Base-by-base conservation (phyloP, 2,329 filamentous ascomycete genomes). In the Magnaporthiopsis poae region DNA sequence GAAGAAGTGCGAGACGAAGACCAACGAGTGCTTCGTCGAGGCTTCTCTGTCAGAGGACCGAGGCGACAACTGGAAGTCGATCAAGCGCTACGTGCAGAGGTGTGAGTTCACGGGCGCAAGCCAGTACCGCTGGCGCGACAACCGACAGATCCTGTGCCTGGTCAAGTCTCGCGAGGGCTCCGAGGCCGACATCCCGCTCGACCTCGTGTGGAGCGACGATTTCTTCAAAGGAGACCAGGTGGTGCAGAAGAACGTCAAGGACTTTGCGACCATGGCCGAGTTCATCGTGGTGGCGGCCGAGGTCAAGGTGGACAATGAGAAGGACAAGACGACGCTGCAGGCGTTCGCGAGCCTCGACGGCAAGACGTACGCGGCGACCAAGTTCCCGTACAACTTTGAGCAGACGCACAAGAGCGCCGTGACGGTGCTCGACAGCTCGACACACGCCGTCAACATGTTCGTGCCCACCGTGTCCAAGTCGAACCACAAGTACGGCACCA, bases 201-300 rank as follows among this genome's bases (percentile, higher is more conserved):
- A 89, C 70, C 84, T 99, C 36, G 77, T 92, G 21, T 89, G 90
- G 60, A 96, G 90, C 75, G 83, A 91, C 61, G 88, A 96, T 72
- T 92, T 89, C 78, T 96, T 96, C 73, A 79, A 80, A 15, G 84
- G 88, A 65, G 82, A 86, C 69, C 84, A 88, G 71, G 80, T 86
- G 29, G 82, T 86, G 67, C 87, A 90, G 74, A 82, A 85, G 31
- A 84, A 93, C 68, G 90, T 96, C 60, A 86, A 89, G 71, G 89
- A 90, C 71, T 98, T 96, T 77, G 94, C 92, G 2, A 96, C 90
- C 5, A 98, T 97, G 94, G 89, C 90, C 59, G 95, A 99, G 75
- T 99, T 96, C 76, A 95, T 99, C 73, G 86, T 99, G 59, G 89
- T 96, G 64, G 93, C 93, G 1, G 88, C 89, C 7, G 84, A 89